Evolutionary conservation across 2,329 filamentous ascomycete species (phyloP), one percentile per base, ranked within the genome.

Genomic region (Penicillium oxalicum): DNA sequence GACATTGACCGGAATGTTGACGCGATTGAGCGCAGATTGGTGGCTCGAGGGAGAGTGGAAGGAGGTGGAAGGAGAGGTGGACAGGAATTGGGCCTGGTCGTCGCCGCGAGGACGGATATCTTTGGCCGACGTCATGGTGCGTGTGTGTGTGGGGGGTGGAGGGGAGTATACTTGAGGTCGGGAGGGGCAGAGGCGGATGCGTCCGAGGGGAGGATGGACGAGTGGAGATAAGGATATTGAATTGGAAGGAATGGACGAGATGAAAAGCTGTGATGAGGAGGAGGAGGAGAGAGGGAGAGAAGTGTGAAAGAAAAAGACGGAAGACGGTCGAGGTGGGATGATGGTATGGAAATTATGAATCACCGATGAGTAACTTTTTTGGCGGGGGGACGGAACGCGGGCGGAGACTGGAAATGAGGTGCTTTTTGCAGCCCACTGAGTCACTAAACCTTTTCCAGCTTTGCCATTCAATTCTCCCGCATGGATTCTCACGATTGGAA

Each of bases 1-100:
- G 12, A 69, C 61, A 46, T 74, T 71, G 33, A 72, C 56, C 58
- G 72, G 61, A 33, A 77, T 71, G 37, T 70, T 68, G 36, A 67
- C 70, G 57, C 70, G 72, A 50, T 54, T 68, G 41, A 74, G 66
- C 46, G 66, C 71, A 49, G 63, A 74, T 54, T 72, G 75, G 72
- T 79, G 79, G 72, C 83, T 86, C 50, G 83, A 78, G 33, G 82
- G 84, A 56, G 87, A 91, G 64, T 87, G 79, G 70, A 93, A 91
- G 44, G 82, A 82, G 40, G 86, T 77, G 40, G 77, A 79, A 27
- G 91, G 90, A 46, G 89, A 93, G 41, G 81, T 83, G 29, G 87
- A 90, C 54, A 90, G 73, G 64, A 80, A 82, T 64, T 84, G 74
- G 66, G 76, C 83, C 64, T 62, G 50, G 6, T 62, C 62, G 47